Evolutionary conservation across 2,329 filamentous ascomycete species (phyloP).

Genomic region (Microdochium nivale): DNA sequence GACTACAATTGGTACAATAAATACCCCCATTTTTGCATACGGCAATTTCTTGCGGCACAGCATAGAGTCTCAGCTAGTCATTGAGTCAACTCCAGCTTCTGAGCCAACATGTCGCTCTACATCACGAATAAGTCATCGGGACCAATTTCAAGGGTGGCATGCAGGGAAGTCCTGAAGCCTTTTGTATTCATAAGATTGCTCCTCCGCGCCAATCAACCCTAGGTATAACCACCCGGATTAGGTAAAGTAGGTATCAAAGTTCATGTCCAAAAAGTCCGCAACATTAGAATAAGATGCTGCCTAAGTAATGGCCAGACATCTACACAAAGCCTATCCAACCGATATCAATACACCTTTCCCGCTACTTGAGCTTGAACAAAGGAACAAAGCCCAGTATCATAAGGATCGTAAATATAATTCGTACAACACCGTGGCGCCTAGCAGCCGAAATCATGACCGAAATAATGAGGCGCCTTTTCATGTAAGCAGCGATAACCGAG

Average conservation of each 20-base stretch:
- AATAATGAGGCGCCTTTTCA: conserved; percentile 1
- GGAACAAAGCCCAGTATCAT: not conserved
- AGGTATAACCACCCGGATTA: not conserved
- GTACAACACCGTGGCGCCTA: not conserved
- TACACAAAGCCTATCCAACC: not conserved
- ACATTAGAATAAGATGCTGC: not conserved
- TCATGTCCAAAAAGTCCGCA: not conserved
- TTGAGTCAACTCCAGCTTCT: no score
- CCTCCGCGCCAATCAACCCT: not conserved
- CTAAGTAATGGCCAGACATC: not conserved
- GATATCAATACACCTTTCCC: not conserved
- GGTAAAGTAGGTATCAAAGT: not conserved
- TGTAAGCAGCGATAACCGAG: no score
- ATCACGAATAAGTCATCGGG: no score
- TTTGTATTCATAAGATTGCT: not conserved
- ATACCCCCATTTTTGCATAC: no score
- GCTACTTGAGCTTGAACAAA: not conserved
- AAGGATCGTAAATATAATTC: conserved; percentile 2
- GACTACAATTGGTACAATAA: no score
- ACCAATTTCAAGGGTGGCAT: no score
- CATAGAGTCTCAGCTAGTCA: no score
- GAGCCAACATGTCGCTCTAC: no score
- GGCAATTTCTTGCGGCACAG: no score
- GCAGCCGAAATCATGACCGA: conserved; percentile 9
- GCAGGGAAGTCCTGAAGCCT: not conserved